These are phyloP conservation scores for Entomortierella beljakovae DNA, from an alignment of 192 early-diverging fungal species.

Conservation along the genomic window DNA sequence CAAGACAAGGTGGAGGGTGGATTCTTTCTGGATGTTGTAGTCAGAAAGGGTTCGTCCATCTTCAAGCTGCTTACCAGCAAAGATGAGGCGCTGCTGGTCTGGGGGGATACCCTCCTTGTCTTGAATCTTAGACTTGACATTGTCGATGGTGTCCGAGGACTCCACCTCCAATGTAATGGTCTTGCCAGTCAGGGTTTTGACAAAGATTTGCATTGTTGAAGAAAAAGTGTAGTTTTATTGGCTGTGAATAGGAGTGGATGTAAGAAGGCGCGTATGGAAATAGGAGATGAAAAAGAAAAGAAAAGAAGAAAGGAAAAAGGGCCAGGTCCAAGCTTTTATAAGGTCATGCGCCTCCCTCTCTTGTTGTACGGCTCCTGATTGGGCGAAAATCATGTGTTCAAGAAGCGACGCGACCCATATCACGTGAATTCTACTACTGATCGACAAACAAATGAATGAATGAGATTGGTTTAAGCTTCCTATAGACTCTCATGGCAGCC, in stretches of 20 bases:
- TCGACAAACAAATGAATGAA: background rate
- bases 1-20: conserved; percentile 75
- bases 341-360: conserved; percentile 7
- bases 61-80: conserved; percentile 85
- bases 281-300: conserved; percentile 4
- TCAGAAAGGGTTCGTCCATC: conserved; percentile 77
- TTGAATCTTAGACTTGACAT: conserved; percentile 87
- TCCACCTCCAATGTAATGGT: conserved; percentile 91
- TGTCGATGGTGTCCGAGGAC: conserved; percentile 82
- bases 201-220: conserved; percentile 72
- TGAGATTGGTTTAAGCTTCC: background rate
- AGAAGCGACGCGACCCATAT: no score
- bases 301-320: background rate
- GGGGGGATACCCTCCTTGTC: conserved; percentile 84
- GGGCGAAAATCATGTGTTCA: background rate
- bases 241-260: background rate
- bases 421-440: background rate
- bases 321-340: background rate
- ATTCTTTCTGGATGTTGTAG: conserved; percentile 83
- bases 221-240: background rate
- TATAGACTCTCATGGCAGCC: conserved; percentile 3
- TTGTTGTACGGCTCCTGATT: background rate
- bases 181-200: conserved; percentile 95
- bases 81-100: conserved; percentile 85
- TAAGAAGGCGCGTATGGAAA: background rate